Base-by-base conservation (phyloP, 768 basidiomycete species). In the Lactarius pseudohatsudake region DNA sequence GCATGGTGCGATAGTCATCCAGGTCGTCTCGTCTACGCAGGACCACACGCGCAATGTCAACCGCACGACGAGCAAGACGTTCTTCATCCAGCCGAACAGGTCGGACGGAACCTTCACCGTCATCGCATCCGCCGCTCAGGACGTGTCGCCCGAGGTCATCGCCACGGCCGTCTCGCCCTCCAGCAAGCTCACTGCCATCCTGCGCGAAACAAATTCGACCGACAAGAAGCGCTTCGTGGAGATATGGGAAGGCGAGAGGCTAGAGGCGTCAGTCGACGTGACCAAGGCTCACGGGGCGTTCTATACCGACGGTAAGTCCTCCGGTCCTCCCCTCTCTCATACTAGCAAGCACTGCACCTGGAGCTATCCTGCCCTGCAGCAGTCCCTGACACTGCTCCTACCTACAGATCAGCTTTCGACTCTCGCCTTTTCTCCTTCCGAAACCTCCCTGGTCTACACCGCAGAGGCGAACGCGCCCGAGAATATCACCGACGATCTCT, bases 161-260 rank as follows among this genome's bases (percentile, higher is more conserved):
- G 66, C 67, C 20, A 59, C 72, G 2, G 38, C 67, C 4, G 43
- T 71, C 54, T 75, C 75, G 16, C 71, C 69, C 2, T 74, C 73
- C 7, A 72, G 74, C 1, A 64, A 59, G 38, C 43, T 64, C 11
- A 64, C 69, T 1, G 76, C 72, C 6, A 43, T 74, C 53, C 73
- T 76, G 32, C 66, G 74, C 10, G 72, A 72, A 20, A 70, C 65
- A 0, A 67, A 57, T 20, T 40, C 47, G 10, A 38, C 30, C 2
- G 58, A 68, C 36, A 73, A 72, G 64, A 73, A 72, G 40, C 67
- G 74, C 16, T 72, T 70, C 57, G 67, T 77, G 22, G 76, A 77
- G 70, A 55, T 76, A 30, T 75, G 74, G 70, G 64, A 69, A 2
- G 71, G 71, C 0, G 76, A 76, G 4, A 50, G 64, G 26, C 28